Evolutionary conservation across 208 protist species (phyloP).

Genomic region (Angomonas deanei): DNA sequence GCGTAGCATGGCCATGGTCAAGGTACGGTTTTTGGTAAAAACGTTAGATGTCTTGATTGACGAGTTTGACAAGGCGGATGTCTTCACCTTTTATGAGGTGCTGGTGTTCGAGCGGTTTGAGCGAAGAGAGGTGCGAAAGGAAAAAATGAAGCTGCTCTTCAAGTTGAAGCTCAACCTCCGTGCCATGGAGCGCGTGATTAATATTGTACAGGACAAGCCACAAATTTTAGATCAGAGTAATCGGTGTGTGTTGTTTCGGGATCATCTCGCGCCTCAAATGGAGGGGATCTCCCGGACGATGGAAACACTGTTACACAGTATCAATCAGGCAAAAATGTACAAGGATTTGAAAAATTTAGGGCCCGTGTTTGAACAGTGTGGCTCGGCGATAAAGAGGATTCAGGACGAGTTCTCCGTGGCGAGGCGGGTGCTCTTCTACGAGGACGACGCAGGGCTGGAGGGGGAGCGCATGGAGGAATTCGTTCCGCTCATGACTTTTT

Average conservation of each 20-base stretch:
- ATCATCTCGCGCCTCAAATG: constrained; percentile 49
- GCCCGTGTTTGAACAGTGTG: constrained; percentile 43
- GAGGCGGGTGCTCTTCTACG: constrained; percentile 57
- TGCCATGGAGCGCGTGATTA: constrained; percentile 66
- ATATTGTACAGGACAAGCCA: constrained; percentile 61
- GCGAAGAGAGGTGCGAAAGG: constrained; percentile 46
- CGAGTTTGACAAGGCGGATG: constrained; percentile 38
- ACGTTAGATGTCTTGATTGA: constrained; percentile 53
- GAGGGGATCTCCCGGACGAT: constrained; percentile 41
- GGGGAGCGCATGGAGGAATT: constrained; percentile 65
- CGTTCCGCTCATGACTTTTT: constrained; percentile 77
- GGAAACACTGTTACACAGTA: constrained; percentile 42
- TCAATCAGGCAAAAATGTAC: constrained; percentile 41
- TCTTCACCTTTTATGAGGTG: constrained; percentile 58
- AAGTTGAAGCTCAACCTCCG: constrained; percentile 65
- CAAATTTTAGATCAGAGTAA: constrained; percentile 57
- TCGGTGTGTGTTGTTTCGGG: constrained; percentile 42
- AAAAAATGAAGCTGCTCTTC: constrained; percentile 49
- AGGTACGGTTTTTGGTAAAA: constrained; percentile 45
- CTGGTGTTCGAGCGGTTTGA: constrained; percentile 67
- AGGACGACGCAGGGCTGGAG: constrained; percentile 13
- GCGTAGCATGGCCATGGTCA: constrained; percentile 72
- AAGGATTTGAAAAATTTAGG: constrained; percentile 30
- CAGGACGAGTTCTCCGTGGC: constrained; percentile 64
- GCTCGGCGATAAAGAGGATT: constrained; percentile 37